Evolutionary conservation across 2,329 filamentous ascomycete species (phyloP), one percentile per base, ranked within the genome.

Genomic region (Knufia fluminis): DNA sequence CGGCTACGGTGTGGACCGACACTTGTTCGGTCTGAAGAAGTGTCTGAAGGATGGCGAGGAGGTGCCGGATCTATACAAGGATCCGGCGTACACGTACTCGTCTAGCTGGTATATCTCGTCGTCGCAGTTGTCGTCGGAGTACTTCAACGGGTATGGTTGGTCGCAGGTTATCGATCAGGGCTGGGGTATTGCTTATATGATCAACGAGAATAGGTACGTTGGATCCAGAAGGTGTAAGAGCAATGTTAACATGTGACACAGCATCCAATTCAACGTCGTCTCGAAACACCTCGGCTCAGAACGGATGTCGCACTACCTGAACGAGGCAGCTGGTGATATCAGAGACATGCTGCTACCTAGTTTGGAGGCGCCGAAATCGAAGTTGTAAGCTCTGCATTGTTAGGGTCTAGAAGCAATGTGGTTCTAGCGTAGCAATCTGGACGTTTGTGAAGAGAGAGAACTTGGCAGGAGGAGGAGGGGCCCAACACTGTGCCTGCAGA

Each of bases 141-240:
- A 86, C 75, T 98, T 97, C 71, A 98, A 98, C 66, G 92, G 94
- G 20, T 98, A 98, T 69, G 92, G 92, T 40, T 98, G 92, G 92
- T 92, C 86, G 64, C 91, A 98, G 73, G 92, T 98, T 46, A 85
- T 97, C 49, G 90, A 97, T 63, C 86, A 85, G 53, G 92, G 92
- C 24, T 98, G 92, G 70, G 92, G 92, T 57, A 94, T 98, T 64
- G 92, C 92, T 33, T 98, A 98, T 68, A 98, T 98, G 92, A 97
- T 98, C 68, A 98, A 98, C 66, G 91, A 97, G 76, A 94, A 96
- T 69, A 90, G 81, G 84, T 87, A 65, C 68, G 73, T 62, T 12
- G 26, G 26, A 6, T 28, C 26, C 20, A 38, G 26, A 31, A 35
- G 20, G 23, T 17, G 17, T 39, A 12, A 26, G 44, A 51, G 38